Percentiles rank a stretch among this genome's conserved stretches.
phyloP scores from a whole-genome alignment of 768 basidiomycete genomes.

The Candolleomyces eurysporus region DNA sequence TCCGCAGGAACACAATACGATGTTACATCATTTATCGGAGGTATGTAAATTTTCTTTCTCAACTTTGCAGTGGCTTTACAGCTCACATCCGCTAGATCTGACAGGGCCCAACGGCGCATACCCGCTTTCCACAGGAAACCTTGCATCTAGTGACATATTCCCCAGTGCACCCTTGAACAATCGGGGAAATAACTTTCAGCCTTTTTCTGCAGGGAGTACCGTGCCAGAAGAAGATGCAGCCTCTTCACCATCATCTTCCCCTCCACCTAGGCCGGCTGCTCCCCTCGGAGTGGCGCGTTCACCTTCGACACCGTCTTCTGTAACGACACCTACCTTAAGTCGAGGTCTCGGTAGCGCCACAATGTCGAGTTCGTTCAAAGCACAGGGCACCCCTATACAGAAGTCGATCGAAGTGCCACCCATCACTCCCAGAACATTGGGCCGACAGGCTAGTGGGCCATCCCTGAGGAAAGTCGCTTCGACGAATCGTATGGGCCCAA shows the following conservation, averaged over 20 bases:
- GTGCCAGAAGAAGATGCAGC: no score
- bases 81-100: conserved; percentile 6
- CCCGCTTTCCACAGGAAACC: background rate
- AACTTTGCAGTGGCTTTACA: conserved; percentile 4
- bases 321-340: background rate
- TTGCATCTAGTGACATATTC: background rate
- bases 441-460: no score
- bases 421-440: background rate
- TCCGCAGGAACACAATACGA: conserved; percentile 62
- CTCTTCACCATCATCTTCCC: no score
- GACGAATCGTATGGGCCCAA: no score
- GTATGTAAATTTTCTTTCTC: conserved; percentile 24
- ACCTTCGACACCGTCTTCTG: background rate
- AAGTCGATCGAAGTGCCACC: background rate
- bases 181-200: no score
- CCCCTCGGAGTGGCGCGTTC: background rate
- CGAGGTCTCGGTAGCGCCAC: background rate
- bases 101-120: conserved; percentile 6
- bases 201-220: no score
- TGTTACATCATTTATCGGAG: conserved; percentile 71
- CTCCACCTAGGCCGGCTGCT: background rate
- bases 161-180: no score
- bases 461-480: no score
- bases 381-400: background rate
- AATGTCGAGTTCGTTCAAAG: conserved; percentile 5